Base-by-base conservation (phyloP, 768 basidiomycete species). In the Daedalea quercina region DNA sequence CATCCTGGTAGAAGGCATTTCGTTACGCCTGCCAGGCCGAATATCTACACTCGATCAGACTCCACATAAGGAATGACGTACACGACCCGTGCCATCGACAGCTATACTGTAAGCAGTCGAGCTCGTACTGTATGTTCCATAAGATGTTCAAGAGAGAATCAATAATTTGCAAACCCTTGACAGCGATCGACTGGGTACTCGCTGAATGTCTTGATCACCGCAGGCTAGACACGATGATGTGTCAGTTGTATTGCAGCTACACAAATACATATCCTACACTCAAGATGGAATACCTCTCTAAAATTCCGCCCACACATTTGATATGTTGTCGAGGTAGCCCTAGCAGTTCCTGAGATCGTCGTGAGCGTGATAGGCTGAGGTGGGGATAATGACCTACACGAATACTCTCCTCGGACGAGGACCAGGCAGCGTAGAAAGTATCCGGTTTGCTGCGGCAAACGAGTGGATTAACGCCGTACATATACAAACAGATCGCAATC, bases 321-420 rank as follows among this genome's bases (percentile, higher is more conserved):
- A 67, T 7, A 85, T 78, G 12, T 84, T 85, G 54, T 86, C 85
- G 65, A 85, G 87, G 61, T 87, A 90, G 57, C 70, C 71, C 83
- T 82, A 86, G 61, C 78, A 84, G 63, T 84, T 72, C 9, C 77
- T 77, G 52, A 23, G 46, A 33, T n/a, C 13, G 3, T 17, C 17
- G 41, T 41, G 3, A 25, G 7, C 1, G 37, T 6, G 22, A n/a
- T n/a, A n/a, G n/a, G 22, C 28, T 13, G 31, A 46, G 13, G 28
- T 4, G 35, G 4, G n/a, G n/a, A n/a, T n/a, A 17, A 2, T 42
- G 24, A 56, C 58, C 58, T 31, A 72, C 74, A 63, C 61, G n/a
- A 57, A 81, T 83, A 8, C 81, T 77, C 62, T 85, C 72, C 8
- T 70, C 84, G 34, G 83, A 85, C 0, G 82, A 82, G 1, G 80